These are phyloP conservation scores for Heritiera fomes DNA, from an alignment of 345 rosid genomes.

Conservation along the genomic window DNA sequence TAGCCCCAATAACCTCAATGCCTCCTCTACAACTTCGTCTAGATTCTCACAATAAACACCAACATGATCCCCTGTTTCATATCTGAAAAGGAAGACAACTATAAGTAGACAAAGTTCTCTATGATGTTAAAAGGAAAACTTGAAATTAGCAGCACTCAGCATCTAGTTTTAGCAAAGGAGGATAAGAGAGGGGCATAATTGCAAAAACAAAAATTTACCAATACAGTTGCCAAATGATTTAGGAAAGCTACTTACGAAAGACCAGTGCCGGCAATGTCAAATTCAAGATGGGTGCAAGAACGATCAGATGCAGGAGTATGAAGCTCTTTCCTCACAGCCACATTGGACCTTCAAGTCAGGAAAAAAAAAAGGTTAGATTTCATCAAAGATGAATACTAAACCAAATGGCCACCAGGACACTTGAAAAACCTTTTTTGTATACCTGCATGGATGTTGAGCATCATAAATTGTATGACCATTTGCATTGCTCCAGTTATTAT, in stretches of 20 bases:
- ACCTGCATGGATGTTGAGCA: conserved; percentile 98
- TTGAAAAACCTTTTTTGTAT: neutral
- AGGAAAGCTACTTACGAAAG: conserved; percentile 59
- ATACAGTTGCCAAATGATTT: neutral
- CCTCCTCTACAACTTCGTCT: conserved; percentile 87
- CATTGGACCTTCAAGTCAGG: conserved; percentile 63
- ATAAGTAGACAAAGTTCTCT: neutral
- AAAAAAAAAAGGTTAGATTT: conserved; percentile 26
- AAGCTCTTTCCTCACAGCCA: conserved; percentile 84
- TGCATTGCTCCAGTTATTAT: conserved; percentile 57
- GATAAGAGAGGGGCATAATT: neutral
- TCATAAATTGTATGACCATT: conserved; percentile 79
- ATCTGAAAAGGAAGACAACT: conserved; percentile 47
- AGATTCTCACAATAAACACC: conserved; percentile 84
- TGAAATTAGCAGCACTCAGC: neutral
- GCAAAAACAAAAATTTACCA: neutral
- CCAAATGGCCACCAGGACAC: conserved; percentile 7
- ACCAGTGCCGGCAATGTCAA: conserved; percentile 88
- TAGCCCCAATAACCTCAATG: conserved; percentile 61
- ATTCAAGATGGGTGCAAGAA: conserved; percentile 96
- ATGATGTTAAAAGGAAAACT: neutral
- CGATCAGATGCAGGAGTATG: conserved; percentile 92
- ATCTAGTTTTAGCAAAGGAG: neutral
- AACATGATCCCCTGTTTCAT: conserved; percentile 71
- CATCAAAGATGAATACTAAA: neutral